Conservation (phyloP, 192 early-diverging fungal genomes). For the Gaertneriomyces sp. region DNA sequence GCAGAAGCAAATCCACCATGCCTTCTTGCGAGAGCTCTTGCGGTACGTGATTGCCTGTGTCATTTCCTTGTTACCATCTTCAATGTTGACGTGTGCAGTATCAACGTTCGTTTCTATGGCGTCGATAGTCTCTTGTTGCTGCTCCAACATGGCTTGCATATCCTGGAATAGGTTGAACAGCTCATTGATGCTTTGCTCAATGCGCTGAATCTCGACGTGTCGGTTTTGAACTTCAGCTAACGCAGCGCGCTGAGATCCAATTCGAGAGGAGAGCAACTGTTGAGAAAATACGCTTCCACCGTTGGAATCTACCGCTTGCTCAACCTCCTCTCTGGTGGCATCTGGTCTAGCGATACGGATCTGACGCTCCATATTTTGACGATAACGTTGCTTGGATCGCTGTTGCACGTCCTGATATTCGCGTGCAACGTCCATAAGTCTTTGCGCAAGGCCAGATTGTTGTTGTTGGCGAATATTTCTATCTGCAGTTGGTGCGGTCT, state of each 20-base stretch:
- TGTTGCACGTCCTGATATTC: constrained; percentile 39
- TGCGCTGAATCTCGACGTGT: constrained; percentile 55
- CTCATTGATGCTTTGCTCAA: constrained; percentile 55
- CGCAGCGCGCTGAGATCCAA: constrained; percentile 46
- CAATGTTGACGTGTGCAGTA: constrained; percentile 30
- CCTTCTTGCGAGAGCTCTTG: constrained; percentile 45
- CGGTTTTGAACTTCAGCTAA: constrained; percentile 61
- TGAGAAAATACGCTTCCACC: constrained; percentile 56
- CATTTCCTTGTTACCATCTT: constrained; percentile 46
- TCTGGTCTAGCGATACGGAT: constrained; percentile 53
- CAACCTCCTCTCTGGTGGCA: constrained; percentile 57
- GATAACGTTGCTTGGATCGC: constrained; percentile 41
- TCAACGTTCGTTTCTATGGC: constrained; percentile 48
- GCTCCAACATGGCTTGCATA: constrained; percentile 60
- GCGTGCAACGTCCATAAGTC: constrained; percentile 40
- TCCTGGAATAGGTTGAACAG: constrained; percentile 60
- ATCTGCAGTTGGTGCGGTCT: constrained; percentile 27
- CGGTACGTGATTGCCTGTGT: constrained; percentile 43
- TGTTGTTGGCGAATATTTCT: constrained; percentile 32
- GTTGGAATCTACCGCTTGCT: constrained; percentile 50
- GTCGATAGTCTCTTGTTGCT: constrained; percentile 50
- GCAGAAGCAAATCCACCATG: constrained; percentile 37
- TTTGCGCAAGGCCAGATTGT: constrained; percentile 37
- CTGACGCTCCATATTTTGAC: constrained; percentile 48
- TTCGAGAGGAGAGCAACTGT: constrained; percentile 49